These are phyloP conservation scores for Vitis hybrid DNA, from an alignment of 177 flowering plant genomes.

Conservation along the genomic window DNA sequence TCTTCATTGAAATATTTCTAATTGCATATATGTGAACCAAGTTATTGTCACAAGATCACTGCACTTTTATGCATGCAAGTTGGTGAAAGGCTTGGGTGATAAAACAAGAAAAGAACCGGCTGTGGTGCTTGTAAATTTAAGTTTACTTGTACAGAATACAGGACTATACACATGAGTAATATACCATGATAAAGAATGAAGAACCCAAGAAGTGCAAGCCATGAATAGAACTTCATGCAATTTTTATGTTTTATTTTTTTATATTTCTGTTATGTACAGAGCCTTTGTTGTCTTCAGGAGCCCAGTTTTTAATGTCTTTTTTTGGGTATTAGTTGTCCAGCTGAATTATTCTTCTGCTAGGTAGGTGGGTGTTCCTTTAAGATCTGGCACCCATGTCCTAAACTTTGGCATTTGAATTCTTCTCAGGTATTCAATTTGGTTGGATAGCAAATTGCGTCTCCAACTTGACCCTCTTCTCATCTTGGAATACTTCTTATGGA, in stretches of 20 bases:
- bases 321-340: not conserved
- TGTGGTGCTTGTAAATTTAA: too few species aligned
- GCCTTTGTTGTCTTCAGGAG: not conserved
- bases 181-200: too few species aligned
- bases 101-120: too few species aligned
- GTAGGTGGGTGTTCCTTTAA: not conserved
- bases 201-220: too few species aligned
- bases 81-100: too few species aligned
- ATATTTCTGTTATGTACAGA: not conserved
- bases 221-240: too few species aligned
- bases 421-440: conserved; percentile 91
- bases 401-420: conserved; percentile 5
- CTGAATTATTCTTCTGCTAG: not conserved
- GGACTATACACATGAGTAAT: too few species aligned
- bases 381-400: not conserved
- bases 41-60: too few species aligned
- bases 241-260: not conserved
- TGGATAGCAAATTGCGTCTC: conserved; percentile 92
- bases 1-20: too few species aligned
- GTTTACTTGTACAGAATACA: too few species aligned
- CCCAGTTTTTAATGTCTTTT: not conserved
- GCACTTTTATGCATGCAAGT: too few species aligned
- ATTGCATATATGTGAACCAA: too few species aligned
- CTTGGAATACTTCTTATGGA: conserved; percentile 85
- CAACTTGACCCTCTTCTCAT: conserved; percentile 81